Evolutionary conservation across 129 eudicot genomes (phyloP).

Genomic region (Flaveria brownii): DNA sequence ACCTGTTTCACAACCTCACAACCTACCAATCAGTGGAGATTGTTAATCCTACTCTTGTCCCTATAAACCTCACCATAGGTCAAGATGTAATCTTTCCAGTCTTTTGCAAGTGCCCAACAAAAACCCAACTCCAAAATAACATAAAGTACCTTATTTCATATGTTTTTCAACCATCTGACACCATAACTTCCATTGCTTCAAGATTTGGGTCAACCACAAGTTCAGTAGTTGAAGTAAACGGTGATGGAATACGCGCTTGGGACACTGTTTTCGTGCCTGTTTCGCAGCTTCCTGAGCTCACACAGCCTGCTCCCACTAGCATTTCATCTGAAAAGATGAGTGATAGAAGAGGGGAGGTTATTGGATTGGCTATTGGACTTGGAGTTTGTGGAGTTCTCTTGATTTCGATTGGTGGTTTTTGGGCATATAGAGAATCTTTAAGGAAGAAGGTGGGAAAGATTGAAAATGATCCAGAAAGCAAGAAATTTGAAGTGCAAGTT

Average conservation of each 20-base stretch:
- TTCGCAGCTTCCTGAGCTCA: constrained; percentile 54
- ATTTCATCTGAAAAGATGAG: constrained; percentile 9
- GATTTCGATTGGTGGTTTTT: constrained; percentile 47
- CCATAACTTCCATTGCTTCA: constrained; percentile 53
- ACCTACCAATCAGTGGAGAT: constrained; percentile 69
- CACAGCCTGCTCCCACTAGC: constrained; percentile 53
- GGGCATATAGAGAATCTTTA: constrained; percentile 46
- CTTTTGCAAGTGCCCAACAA: constrained; percentile 83
- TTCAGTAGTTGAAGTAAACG: constrained; percentile 54
- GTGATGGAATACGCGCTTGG: constrained; percentile 32
- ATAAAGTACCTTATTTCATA: constrained; percentile 58
- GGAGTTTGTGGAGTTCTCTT: constrained; percentile 62
- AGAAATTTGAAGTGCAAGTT: constrained; percentile 38
- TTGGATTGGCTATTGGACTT: constrained; percentile 65
- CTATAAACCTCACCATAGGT: constrained; percentile 56
- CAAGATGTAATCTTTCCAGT: constrained; percentile 57
- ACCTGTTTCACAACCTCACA: constrained; percentile 59
- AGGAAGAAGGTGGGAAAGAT: constrained; percentile 32
- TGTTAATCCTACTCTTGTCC: constrained; percentile 66
- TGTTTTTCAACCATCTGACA: constrained; percentile 77
- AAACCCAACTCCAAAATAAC: constrained; percentile 43
- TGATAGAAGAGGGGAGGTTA: constrained; percentile 42
- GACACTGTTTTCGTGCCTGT: constrained; percentile 80
- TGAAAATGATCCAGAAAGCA: constrained; percentile 32
- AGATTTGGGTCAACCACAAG: constrained; percentile 44